Conservation (phyloP, 2,329 filamentous ascomycete genomes). For the Paraphoma chrysanthemicola region DNA sequence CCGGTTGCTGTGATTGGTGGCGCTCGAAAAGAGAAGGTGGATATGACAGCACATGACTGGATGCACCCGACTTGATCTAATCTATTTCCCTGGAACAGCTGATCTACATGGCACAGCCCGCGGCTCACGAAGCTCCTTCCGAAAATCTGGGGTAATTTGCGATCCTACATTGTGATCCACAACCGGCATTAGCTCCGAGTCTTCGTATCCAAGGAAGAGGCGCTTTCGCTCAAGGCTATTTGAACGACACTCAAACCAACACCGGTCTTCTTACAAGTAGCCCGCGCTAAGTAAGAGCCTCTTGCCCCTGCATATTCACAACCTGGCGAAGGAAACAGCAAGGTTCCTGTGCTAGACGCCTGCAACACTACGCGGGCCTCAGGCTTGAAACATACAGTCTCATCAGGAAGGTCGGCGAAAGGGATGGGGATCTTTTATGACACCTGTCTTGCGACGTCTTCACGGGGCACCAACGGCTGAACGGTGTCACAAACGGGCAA, state of each 20-base stretch:
- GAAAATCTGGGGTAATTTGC: constrained; percentile 19
- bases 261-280: constrained; percentile 1
- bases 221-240: constrained; percentile 18
- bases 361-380: constrained; percentile 3
- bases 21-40: constrained; percentile 19
- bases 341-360: constrained; percentile 3
- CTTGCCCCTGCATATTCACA: constrained; percentile 5
- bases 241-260: constrained; percentile 11
- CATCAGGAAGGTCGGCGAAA: constrained; percentile 19
- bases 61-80: constrained; percentile 19
- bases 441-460: constrained; percentile 25
- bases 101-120: constrained; percentile 27
- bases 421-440: constrained; percentile 1
- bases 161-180: constrained; percentile 22
- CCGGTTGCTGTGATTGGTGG: constrained; percentile 10
- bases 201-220: constrained; percentile 16
- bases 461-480: constrained; percentile 24
- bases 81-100: constrained; percentile 26
- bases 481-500: constrained; percentile 18
- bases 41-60: constrained; percentile 29
- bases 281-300: not conserved
- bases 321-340: not conserved
- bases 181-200: constrained; percentile 25
- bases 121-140: constrained; percentile 7
- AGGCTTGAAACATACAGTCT: constrained; percentile 7